A percentile compares a stretch with the other conserved stretches of the same genome.
Conservation (phyloP, 257 asterid genomes). For the Ajuga chamaepitys region DNA sequence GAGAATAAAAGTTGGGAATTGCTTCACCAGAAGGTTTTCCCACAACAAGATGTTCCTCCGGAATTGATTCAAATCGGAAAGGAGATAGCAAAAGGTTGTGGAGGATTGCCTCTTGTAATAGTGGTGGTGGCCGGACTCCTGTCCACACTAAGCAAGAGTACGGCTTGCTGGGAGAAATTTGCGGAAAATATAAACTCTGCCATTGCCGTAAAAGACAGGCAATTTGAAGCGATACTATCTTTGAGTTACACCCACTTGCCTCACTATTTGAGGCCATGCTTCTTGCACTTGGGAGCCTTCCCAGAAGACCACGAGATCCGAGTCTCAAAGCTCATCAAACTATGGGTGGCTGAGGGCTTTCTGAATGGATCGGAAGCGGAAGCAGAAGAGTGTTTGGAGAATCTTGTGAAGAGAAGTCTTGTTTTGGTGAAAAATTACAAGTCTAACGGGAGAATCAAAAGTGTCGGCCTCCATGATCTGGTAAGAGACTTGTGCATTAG, state of each 20-base stretch:
- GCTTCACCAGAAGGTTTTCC: not conserved
- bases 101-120: constrained; percentile 12
- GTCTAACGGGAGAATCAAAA: constrained; percentile 2
- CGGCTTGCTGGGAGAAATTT: not conserved
- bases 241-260: not conserved
- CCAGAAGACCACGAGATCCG: too few relatives aligned
- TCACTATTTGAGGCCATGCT: too few relatives aligned
- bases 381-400: not conserved
- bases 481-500: constrained; percentile 11
- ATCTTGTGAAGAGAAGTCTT: constrained; percentile 19
- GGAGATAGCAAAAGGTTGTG: not conserved
- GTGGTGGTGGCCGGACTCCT: constrained; percentile 15
- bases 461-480: constrained; percentile 15
- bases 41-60: not conserved
- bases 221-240: constrained; percentile 1
- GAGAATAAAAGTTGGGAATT: not conserved
- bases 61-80: not conserved
- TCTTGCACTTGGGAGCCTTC: too few relatives aligned
- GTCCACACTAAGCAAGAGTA: not conserved
- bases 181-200: not conserved
- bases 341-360: constrained; percentile 1
- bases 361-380: not conserved
- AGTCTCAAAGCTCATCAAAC: too few relatives aligned
- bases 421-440: constrained; percentile 1
- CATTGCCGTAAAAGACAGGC: not conserved